A percentile compares a stretch with the other conserved stretches of the same genome.
Evolutionary conservation across 495 filamentous ascomycete genomes (phyloP).

Genomic region (Jackrogersella multiformis): DNA sequence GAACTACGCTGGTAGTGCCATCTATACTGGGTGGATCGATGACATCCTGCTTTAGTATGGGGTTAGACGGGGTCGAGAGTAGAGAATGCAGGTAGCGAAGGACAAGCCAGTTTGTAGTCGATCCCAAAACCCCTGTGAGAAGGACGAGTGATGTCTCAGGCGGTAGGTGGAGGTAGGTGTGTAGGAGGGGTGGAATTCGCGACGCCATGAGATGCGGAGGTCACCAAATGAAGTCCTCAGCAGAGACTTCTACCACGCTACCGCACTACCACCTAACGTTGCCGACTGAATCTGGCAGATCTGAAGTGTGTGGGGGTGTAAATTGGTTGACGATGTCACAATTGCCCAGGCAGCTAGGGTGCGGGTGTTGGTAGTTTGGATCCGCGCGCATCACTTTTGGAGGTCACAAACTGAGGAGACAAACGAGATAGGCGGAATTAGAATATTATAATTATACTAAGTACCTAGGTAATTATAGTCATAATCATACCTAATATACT

Average conservation of each 20-base stretch:
- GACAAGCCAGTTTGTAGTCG: slow-evolving; percentile 78
- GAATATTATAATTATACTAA: too few relatives aligned
- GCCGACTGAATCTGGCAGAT: slow-evolving; percentile 1
- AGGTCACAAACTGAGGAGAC: not conserved
- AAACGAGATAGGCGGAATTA: slow-evolving; percentile 11
- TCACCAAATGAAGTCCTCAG: slow-evolving; percentile 2
- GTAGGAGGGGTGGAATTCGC: slow-evolving; percentile 70
- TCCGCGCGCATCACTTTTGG: not conserved
- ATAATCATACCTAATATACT: too few relatives aligned
- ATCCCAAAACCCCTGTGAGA: slow-evolving; percentile 76
- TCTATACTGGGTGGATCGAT: slow-evolving; percentile 4
- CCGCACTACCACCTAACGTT: not conserved
- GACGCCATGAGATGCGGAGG: slow-evolving; percentile 41
- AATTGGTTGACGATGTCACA: not conserved
- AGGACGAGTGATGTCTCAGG: slow-evolving; percentile 68
- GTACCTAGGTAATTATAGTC: too few relatives aligned
- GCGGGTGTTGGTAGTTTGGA: not conserved
- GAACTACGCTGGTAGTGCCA: slow-evolving; percentile 62
- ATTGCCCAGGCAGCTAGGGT: not conserved
- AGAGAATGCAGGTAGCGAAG: slow-evolving; percentile 69
- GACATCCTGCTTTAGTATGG: slow-evolving; percentile 1
- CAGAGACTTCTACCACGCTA: not conserved
- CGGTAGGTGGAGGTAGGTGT: slow-evolving; percentile 66
- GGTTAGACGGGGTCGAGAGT: slow-evolving; percentile 46
- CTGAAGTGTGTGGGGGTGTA: not conserved